A percentile compares a stretch with the other conserved stretches of the same genome.
These are phyloP conservation scores for Glaciozyma martinii DNA, from an alignment of 768 basidiomycete genomes.

Conservation along the genomic window DNA sequence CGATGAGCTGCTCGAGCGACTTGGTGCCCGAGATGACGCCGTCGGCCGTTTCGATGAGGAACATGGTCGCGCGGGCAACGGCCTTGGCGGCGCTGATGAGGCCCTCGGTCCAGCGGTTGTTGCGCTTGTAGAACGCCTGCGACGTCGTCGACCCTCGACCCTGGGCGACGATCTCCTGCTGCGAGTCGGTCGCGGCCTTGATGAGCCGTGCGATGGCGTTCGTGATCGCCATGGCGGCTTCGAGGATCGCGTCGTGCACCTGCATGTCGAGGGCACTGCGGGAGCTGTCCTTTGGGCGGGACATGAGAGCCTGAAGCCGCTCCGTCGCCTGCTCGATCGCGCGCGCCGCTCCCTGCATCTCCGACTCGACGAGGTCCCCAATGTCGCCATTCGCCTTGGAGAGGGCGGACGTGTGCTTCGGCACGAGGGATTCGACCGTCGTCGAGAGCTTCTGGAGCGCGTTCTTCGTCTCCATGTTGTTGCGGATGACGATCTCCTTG, in stretches of 20 bases:
- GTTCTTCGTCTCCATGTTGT: slow-evolving; percentile 73
- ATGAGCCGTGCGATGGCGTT: slow-evolving; percentile 89
- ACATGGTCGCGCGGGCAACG: slow-evolving; percentile 88
- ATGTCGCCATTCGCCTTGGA: slow-evolving; percentile 81
- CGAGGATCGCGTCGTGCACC: slow-evolving; percentile 94
- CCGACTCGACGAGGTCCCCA: slow-evolving; percentile 89
- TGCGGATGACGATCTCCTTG: slow-evolving; percentile 79
- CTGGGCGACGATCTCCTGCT: slow-evolving; percentile 93
- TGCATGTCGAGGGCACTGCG: slow-evolving; percentile 87
- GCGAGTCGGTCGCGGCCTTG: slow-evolving; percentile 91
- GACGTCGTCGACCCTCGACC: slow-evolving; percentile 84
- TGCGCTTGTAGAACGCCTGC: slow-evolving; percentile 98
- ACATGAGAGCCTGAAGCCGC: slow-evolving; percentile 81
- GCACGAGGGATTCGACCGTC: slow-evolving; percentile 71
- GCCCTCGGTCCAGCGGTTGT: slow-evolving; percentile 99
- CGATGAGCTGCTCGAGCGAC: slow-evolving; percentile 95
- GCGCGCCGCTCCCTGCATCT: slow-evolving; percentile 85
- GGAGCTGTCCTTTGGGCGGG: slow-evolving; percentile 76
- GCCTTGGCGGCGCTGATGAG: slow-evolving; percentile 96
- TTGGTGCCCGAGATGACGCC: slow-evolving; percentile 87
- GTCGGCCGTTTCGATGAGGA: slow-evolving; percentile 95
- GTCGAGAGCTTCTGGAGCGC: slow-evolving; percentile 79
- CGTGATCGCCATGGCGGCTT: slow-evolving; percentile 89
- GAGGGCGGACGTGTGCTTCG: slow-evolving; percentile 64
- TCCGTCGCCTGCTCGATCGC: slow-evolving; percentile 90